Conservation (phyloP, 2,329 filamentous ascomycete species). For the Colletotrichum zoysiae region DNA sequence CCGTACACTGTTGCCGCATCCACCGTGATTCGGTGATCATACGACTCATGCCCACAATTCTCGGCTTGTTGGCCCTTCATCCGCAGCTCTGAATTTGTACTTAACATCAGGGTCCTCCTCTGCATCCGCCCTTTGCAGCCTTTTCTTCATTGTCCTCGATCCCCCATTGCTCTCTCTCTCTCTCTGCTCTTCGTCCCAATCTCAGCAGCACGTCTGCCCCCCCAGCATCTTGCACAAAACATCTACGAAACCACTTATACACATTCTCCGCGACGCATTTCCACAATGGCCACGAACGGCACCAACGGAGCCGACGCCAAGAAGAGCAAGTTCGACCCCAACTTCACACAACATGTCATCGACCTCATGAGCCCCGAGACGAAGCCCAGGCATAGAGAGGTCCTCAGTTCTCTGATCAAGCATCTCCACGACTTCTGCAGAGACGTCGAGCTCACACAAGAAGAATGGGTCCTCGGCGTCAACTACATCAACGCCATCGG, state of each 20-base stretch:
- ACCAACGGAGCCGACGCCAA: constrained; percentile 21
- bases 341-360: constrained; percentile 43
- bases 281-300: constrained; percentile 40
- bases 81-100: constrained; percentile 7
- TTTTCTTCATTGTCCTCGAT: background rate
- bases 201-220: background rate
- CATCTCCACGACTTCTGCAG: constrained; percentile 41
- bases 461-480: constrained; percentile 40
- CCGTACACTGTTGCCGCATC: constrained; percentile 27
- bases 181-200: background rate
- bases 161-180: constrained; percentile 8
- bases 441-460: constrained; percentile 40
- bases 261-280: background rate
- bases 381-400: constrained; percentile 34
- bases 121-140: background rate
- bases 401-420: constrained; percentile 39
- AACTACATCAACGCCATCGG: constrained; percentile 43
- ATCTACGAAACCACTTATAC: background rate
- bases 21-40: constrained; percentile 13
- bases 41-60: constrained; percentile 25
- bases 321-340: constrained; percentile 40
- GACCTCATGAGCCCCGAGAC: constrained; percentile 42
- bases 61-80: constrained; percentile 4
- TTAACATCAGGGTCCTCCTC: constrained; percentile 11
- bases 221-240: background rate